Evolutionary conservation across 495 filamentous ascomycete genomes (phyloP).

Genomic region (Staphylotrichum longicolle): DNA sequence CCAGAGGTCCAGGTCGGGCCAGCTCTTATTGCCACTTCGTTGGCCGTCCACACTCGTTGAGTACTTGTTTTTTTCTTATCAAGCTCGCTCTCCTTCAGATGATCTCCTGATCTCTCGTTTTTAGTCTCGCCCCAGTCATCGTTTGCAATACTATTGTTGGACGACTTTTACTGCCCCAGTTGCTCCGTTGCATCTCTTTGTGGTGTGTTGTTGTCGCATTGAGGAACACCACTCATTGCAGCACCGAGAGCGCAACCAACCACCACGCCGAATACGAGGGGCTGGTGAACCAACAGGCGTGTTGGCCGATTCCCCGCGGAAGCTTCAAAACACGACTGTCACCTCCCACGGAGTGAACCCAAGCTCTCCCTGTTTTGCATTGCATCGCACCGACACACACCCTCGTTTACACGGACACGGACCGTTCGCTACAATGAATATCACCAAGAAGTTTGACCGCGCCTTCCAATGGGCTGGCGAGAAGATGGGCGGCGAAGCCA

Average conservation of each 20-base stretch:
- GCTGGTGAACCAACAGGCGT: constrained; percentile 19
- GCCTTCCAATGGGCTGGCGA: constrained; percentile 99
- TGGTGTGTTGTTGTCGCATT: constrained; percentile 7
- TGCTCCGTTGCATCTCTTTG: neutral
- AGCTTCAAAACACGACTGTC: constrained; percentile 16
- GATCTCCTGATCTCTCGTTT: constrained; percentile 17
- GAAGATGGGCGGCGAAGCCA: constrained; percentile 91
- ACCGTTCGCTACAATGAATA: constrained; percentile 62
- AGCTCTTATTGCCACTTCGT: constrained; percentile 26
- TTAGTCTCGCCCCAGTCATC: constrained; percentile 5
- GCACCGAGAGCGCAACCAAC: constrained; percentile 10
- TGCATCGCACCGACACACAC: neutral
- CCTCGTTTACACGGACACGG: neutral
- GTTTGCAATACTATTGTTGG: neutral
- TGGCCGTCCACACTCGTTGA: neutral
- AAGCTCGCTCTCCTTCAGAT: constrained; percentile 10
- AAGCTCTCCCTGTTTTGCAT: neutral
- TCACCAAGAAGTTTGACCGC: constrained; percentile 94
- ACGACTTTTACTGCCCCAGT: neutral
- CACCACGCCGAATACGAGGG: constrained; percentile 25
- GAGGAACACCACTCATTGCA: constrained; percentile 17
- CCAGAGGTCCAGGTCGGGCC: constrained; percentile 16
- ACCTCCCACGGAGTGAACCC: neutral
- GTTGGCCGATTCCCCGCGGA: constrained; percentile 11
- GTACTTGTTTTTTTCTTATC: constrained; percentile 29